Conservation (phyloP, 1,139 yeast species). For the Nakaseomyces uthaithaninus region DNA sequence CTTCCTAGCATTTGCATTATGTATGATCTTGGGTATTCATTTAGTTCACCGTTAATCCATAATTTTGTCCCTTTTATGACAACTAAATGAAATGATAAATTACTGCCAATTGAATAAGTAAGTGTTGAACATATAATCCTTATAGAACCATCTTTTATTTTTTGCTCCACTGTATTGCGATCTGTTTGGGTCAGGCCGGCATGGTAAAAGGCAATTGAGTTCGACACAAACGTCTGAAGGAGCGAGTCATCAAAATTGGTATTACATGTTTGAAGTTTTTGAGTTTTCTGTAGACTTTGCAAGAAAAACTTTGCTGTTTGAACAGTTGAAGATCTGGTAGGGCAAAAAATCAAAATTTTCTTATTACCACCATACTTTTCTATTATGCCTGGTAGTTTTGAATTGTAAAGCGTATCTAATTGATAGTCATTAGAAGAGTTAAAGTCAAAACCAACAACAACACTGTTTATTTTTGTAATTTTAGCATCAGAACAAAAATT, state of each 20-base stretch:
- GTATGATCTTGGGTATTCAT: constrained; percentile 42
- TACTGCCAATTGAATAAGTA: constrained; percentile 86
- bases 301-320: constrained; percentile 40
- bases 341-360: constrained; percentile 45
- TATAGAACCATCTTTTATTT: constrained; percentile 39
- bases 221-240: constrained; percentile 17
- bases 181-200: constrained; percentile 47
- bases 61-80: constrained; percentile 75
- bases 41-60: constrained; percentile 33
- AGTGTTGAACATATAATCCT: constrained; percentile 48
- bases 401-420: constrained; percentile 38
- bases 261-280: constrained; percentile 11
- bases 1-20: constrained; percentile 48
- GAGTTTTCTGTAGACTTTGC: constrained; percentile 10
- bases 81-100: constrained; percentile 89
- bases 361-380: constrained; percentile 34
- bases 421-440: constrained; percentile 38
- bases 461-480: constrained; percentile 37
- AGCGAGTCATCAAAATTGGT: constrained; percentile 10
- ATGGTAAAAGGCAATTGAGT: constrained; percentile 49
- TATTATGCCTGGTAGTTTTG: constrained; percentile 32
- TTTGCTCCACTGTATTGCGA: constrained; percentile 38
- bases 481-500: constrained; percentile 42
- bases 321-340: constrained; percentile 43
- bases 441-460: constrained; percentile 39